Base-by-base conservation (phyloP, 768 basidiomycete species). In the Harrya chromipes region DNA sequence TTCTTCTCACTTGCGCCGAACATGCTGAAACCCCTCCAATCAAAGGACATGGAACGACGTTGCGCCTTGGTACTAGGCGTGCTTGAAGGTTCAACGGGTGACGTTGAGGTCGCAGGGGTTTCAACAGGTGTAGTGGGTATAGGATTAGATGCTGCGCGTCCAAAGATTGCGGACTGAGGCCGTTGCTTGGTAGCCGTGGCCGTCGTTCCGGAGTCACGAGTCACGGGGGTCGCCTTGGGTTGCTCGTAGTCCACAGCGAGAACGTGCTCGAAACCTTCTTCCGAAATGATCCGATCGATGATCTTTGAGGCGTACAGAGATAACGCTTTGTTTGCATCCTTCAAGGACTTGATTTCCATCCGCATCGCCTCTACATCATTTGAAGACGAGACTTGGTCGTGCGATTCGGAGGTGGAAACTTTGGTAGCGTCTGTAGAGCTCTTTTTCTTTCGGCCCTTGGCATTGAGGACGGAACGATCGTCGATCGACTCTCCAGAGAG, bases 281-380 rank as follows among this genome's bases (percentile, higher is more conserved):
- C 88, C 1, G 88, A 81, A 59, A 97, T 95, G 64, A 98, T 97
- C 39, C 94, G 83, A 73, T 98, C 95, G 61, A 98, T 90, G 57
- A 98, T 98, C 77, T 97, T 98, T 40, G 91, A 93, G 4, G 94
- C 93, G 63, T 98, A 98, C 35, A 97, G 71, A 16, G 92, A 92
- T 12, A 98, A 74, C 1, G 94, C 94, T 67, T 95, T 95, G 75
- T 97, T 97, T 38, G 92, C 92, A 65, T 97, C 94, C 66, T 87
- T 90, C 68, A 98, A 81, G 26, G 84, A 85, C 68, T 95, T 95
- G 65, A 97, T 85, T 68, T 98, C 95, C 11, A 73, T 79, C 31
- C 86, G 79, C 46, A 98, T 70, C n/a, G 83, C 78, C 37, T 89
- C 85, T 55, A 90, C 67, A 57, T 91, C 87, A 46, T 72, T 83